These are phyloP conservation scores for Sclerotinia minor DNA, from an alignment of 2,329 filamentous ascomycete genomes.

Conservation along the genomic window DNA sequence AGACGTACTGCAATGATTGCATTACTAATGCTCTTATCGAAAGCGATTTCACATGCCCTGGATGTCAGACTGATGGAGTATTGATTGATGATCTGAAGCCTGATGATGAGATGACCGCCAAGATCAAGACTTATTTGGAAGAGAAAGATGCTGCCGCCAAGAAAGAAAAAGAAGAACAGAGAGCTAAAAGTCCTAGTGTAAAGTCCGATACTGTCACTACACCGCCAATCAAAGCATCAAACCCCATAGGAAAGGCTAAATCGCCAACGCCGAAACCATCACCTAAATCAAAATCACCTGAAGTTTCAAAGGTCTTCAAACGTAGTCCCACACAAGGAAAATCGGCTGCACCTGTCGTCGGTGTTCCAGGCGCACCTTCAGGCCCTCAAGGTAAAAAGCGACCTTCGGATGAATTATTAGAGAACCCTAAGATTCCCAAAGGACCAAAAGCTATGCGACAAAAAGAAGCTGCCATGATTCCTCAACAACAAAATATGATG, in stretches of 20 bases:
- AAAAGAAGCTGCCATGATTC: conserved; percentile 46
- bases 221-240: conserved; percentile 38
- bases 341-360: conserved; percentile 1
- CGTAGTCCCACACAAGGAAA: conserved; percentile 36
- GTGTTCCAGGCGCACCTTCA: conserved; percentile 19
- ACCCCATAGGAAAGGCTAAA: conserved; percentile 27
- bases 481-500: conserved; percentile 42
- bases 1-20: conserved; percentile 99
- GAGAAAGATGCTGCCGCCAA: conserved; percentile 50
- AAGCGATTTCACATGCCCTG: conserved; percentile 94
- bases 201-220: conserved; percentile 33
- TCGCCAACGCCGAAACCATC: conserved; percentile 43
- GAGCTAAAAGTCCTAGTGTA: conserved; percentile 50
- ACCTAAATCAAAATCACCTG: conserved; percentile 17
- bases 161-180: conserved; percentile 44
- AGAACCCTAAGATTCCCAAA: conserved; percentile 65
- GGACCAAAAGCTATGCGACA: conserved; percentile 65
- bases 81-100: conserved; percentile 86
- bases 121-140: conserved; percentile 73
- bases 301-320: conserved; percentile 13
- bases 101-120: conserved; percentile 75
- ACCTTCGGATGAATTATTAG: conserved; percentile 69
- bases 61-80: conserved; percentile 86
- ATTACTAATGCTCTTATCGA: conserved; percentile 98
- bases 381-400: conserved; percentile 64